Percentiles rank a stretch among this genome's conserved stretches.
Conservation (phyloP, 768 basidiomycete genomes). For the Cystobasidium ongulense region DNA sequence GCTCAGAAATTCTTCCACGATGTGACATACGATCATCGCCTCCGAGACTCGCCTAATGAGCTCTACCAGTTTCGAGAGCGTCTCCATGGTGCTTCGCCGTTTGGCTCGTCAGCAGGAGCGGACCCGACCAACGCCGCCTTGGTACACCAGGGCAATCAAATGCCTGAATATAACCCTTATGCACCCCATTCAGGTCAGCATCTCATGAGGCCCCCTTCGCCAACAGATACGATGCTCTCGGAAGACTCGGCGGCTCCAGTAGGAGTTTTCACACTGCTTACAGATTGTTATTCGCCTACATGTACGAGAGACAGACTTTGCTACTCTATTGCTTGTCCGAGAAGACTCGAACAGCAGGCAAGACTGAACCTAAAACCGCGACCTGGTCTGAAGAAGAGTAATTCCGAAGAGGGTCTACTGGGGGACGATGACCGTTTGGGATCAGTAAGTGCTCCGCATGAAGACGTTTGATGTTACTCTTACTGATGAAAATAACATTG, state of each 20-base stretch:
- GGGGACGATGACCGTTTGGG: constrained; percentile 65
- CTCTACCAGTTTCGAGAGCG: constrained; percentile 84
- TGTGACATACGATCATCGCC: constrained; percentile 93
- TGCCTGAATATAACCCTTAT: not conserved
- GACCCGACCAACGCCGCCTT: not conserved
- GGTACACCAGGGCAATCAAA: constrained; percentile 15
- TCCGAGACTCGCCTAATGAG: constrained; percentile 78
- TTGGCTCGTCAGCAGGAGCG: constrained; percentile 42
- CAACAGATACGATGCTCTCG: constrained; percentile 31
- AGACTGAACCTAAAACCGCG: constrained; percentile 87
- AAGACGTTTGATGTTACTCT: not conserved
- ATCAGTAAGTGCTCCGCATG: constrained; percentile 33
- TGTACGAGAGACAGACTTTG: constrained; percentile 90
- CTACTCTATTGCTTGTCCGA: constrained; percentile 92
- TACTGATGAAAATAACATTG: constrained; percentile 44
- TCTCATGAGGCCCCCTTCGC: constrained; percentile 32
- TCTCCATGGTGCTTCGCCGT: constrained; percentile 66
- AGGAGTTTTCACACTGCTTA: constrained; percentile 90
- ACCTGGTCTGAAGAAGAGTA: constrained; percentile 66
- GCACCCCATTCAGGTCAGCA: constrained; percentile 3
- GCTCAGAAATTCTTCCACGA: constrained; percentile 99
- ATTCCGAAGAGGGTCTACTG: constrained; percentile 53
- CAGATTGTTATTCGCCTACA: constrained; percentile 96
- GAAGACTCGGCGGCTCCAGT: constrained; percentile 56
- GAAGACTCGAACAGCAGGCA: constrained; percentile 87